phyloP scores from a whole-genome alignment of 345 rosid genomes.

The Kernera saxatilis region DNA sequence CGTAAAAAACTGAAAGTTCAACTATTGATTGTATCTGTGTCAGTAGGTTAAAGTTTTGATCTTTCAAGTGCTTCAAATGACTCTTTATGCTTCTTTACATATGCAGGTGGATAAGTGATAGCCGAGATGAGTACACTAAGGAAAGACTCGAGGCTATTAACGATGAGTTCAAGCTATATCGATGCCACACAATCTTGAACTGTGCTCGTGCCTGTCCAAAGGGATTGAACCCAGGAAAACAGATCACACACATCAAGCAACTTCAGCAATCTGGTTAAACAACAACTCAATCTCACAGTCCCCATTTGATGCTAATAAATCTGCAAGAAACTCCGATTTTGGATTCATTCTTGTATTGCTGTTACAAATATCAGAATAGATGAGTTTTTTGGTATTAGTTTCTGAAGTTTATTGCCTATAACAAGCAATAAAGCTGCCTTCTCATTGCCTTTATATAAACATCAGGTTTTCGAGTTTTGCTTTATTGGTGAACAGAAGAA shows the following conservation, averaged over 20 bases:
- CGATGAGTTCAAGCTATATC: conserved; percentile 89
- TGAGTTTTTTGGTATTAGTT: not conserved
- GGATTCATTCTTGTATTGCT: conserved; percentile 14
- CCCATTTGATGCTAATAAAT: conserved; percentile 6
- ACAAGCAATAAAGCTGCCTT: not conserved
- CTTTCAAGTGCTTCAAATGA: not conserved
- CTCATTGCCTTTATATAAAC: not conserved
- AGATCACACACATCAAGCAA: conserved; percentile 74
- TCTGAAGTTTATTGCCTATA: not conserved
- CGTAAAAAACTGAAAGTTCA: not conserved
- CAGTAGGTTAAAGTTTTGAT: not conserved
- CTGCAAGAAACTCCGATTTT: conserved; percentile 1
- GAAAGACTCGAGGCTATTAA: conserved; percentile 84
- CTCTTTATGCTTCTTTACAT: not conserved
- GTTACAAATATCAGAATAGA: not conserved
- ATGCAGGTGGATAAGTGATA: conserved; percentile 89
- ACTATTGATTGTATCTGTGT: not conserved
- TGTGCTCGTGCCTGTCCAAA: conserved; percentile 98
- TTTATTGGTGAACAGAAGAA: not conserved
- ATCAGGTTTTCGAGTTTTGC: not conserved
- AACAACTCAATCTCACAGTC: not conserved
- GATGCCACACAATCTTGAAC: conserved; percentile 94
- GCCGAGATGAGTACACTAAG: conserved; percentile 86
- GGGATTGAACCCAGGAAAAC: conserved; percentile 94
- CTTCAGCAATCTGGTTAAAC: conserved; percentile 22